These are phyloP conservation scores for Pseudogymnoascus sp. DNA, from an alignment of 2,329 filamentous ascomycete genomes.

Conservation along the genomic window DNA sequence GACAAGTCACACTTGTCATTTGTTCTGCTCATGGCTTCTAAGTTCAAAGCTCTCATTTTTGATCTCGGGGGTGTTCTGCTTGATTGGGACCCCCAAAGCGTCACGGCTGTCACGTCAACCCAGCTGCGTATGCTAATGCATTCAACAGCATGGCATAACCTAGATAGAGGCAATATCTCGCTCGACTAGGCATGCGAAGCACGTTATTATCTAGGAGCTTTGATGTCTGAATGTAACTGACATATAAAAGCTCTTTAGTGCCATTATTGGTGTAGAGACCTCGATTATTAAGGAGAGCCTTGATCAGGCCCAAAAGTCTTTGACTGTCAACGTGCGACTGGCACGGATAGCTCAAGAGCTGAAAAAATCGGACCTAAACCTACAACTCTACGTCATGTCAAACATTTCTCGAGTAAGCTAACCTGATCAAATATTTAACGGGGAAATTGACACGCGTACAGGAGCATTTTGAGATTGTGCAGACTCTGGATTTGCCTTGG, in stretches of 20 bases:
- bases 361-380: constrained; percentile 7
- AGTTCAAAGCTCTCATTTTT: constrained; percentile 16
- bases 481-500: constrained; percentile 10
- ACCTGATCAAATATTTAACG: neutral
- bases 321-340: constrained; percentile 12
- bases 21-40: neutral
- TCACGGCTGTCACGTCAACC: constrained; percentile 10
- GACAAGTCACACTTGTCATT: neutral
- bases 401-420: constrained; percentile 19
- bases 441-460: neutral
- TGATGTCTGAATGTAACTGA: neutral
- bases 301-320: constrained; percentile 13
- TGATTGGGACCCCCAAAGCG: constrained; percentile 15
- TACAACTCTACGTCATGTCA: constrained; percentile 21
- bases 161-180: constrained; percentile 16
- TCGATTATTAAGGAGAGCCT: constrained; percentile 9
- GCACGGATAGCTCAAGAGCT: constrained; percentile 14
- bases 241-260: neutral
- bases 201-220: neutral
- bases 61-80: constrained; percentile 19
- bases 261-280: constrained; percentile 9
- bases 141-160: constrained; percentile 14
- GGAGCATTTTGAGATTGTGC: constrained; percentile 16
- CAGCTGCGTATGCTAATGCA: constrained; percentile 17
- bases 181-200: constrained; percentile 15